Conservation (phyloP, 495 filamentous ascomycete genomes). For the Podospora comata region DNA sequence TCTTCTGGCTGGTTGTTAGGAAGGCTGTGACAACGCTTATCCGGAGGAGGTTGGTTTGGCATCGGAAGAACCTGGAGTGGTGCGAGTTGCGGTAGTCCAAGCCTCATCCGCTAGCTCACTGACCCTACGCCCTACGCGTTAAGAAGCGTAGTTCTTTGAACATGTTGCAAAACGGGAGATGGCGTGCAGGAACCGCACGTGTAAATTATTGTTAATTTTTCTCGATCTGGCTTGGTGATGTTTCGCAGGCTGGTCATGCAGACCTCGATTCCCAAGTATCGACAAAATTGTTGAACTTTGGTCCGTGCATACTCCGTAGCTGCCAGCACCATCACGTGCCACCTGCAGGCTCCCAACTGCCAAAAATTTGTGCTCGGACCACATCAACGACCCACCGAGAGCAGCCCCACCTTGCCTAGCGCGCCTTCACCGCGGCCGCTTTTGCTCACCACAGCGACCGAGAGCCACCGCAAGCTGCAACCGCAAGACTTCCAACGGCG, state of each 20-base stretch:
- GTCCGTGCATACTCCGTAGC: background rate
- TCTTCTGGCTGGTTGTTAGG: background rate
- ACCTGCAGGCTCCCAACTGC: too few relatives aligned
- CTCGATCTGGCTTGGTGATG: background rate
- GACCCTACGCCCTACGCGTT: background rate
- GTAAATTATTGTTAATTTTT: background rate
- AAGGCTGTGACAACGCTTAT: too few relatives aligned
- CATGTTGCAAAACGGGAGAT: background rate
- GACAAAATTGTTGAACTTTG: background rate
- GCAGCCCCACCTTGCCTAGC: background rate
- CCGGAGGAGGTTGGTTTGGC: background rate
- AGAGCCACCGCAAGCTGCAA: background rate
- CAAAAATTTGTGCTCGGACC: background rate
- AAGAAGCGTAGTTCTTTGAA: background rate
- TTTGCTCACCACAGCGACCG: background rate
- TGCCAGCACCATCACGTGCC: background rate
- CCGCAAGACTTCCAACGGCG: background rate
- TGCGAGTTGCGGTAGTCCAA: background rate
- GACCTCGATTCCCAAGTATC: background rate
- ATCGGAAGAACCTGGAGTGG: background rate
- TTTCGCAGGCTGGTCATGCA: background rate
- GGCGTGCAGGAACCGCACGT: background rate
- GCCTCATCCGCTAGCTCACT: background rate
- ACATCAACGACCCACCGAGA: background rate
- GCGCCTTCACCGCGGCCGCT: background rate